Evolutionary conservation across 805 yeast genomes (phyloP), one percentile per base, ranked within the genome.

Genomic region (Lachancea dasiensis): DNA sequence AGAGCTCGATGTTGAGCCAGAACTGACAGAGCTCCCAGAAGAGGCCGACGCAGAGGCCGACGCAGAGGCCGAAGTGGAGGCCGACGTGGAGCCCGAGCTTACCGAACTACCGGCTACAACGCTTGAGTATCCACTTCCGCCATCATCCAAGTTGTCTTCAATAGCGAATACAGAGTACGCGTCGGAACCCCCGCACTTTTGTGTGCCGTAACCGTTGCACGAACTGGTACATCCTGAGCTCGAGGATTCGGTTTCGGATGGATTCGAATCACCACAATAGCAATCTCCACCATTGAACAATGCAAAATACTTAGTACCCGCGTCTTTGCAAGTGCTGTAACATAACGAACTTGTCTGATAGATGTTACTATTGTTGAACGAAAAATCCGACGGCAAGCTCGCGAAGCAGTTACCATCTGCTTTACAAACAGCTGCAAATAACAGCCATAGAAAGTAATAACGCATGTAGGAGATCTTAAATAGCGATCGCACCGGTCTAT

Each of bases 151-250:
- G 16, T 26, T 42, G 27, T 37, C 53, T 16, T 42, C 63, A 35
- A 64, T 60, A 6, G 68, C 60, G 44, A 63, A 76, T 18, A 77
- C 68, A 18, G 67, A 57, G 48, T 64, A 79, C 26, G 72, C 67
- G 31, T 52, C 38, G 13, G 70, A 63, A 26, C 81, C 81, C 45
- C 86, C 86, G 62, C 95, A 85, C 37, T 54, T 64, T 41, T 81
- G 82, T 1, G 32, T 6, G 5, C 69, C 67, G 50, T 69, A 83
- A 6, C 86, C 92, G 24, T 51, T 60, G 58, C 95, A 85, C 5
- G 48, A 24, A 0, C 57, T 46, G 38, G 45, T 39, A 43, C 64
- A 59, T 4, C 47, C 33, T 9, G 20, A 30, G 20, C 44, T 31
- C 7, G 46, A 34, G 3, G 51, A 21, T n/a, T 44, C 44, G 9